Conservation (phyloP, 208 protist species). For the Herpetomonas tarakana region DNA sequence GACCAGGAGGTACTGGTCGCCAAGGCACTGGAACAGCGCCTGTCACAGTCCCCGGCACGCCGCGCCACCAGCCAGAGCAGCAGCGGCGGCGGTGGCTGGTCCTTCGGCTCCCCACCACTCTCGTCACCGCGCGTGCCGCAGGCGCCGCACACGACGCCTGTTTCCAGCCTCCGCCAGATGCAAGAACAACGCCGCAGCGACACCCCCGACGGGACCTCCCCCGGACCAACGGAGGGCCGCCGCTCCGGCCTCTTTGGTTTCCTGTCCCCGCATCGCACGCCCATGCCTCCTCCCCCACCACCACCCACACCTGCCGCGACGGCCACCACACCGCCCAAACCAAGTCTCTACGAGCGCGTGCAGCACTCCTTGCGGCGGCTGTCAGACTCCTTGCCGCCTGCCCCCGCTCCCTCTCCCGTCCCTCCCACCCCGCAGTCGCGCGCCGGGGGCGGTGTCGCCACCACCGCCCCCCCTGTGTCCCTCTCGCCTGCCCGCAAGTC, state of each 20-base stretch:
- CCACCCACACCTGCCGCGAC: not conserved
- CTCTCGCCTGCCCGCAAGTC: slow-evolving; percentile 62
- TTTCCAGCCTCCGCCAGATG: not conserved
- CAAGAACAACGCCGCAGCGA: not conserved
- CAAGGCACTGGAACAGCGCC: slow-evolving; percentile 32
- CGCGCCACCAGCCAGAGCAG: slow-evolving; percentile 2
- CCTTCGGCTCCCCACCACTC: too few species aligned
- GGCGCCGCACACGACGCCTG: slow-evolving; percentile 9
- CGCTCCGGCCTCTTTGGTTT: not conserved
- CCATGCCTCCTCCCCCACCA: not conserved
- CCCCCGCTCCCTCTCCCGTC: slow-evolving; percentile 3
- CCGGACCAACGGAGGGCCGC: not conserved
- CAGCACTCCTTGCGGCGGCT: not conserved
- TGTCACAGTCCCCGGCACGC: slow-evolving; percentile 25
- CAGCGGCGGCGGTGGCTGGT: slow-evolving; percentile 6
- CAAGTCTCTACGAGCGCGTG: not conserved
- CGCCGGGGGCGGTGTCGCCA: not conserved
- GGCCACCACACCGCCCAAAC: not conserved
- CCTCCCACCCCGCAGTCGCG: not conserved
- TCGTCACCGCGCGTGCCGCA: not conserved
- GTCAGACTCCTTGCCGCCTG: slow-evolving; percentile 2
- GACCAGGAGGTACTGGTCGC: slow-evolving; percentile 27
- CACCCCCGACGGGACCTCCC: not conserved
- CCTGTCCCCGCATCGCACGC: not conserved
- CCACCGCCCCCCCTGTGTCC: not conserved